Base-by-base conservation (phyloP, 2,329 filamentous ascomycete species). In the Paracoccidioides brasiliensis region DNA sequence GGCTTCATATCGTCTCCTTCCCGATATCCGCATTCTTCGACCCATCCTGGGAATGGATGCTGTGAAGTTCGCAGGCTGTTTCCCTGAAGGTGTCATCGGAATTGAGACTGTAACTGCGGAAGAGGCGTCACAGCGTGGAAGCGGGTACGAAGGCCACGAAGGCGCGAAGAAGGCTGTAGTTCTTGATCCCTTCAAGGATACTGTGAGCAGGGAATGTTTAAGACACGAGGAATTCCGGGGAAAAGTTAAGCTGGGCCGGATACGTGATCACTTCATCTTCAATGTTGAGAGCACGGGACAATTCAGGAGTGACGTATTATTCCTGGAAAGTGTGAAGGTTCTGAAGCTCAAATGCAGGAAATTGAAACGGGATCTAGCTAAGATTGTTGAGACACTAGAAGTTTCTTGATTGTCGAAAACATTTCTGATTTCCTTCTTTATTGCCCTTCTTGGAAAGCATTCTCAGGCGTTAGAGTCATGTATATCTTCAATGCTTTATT, bases 201-300 rank as follows among this genome's bases (percentile, higher is more conserved):
- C 91, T 0, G 91, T 98, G 59, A 94, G 87, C 72, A 82, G 93
- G 62, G 94, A 98, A 74, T 93, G 86, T 66, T 73, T 98, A 67
- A 83, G 93, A 52, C 91, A 98, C 69, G 79, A 84, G 32, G 93
- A 97, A 73, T 97, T 98, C 74, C 82, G 93, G 72, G 88, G 84
- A 68, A 98, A 96, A 77, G 93, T 98, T 60, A 90, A 90, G 77
- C 81, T 98, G 37, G 93, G 93, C 45, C 80, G 94, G 55, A 77
- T 90, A 64, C 79, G 90, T 61, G 93, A 98, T 70, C 94, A 98
- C 74, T 98, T 98, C 71, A 97, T 98, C 72, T 98, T 93, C 78
- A 86, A 83, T 55, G 80, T 98, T 40, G 93, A 98, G 77, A 96
- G 90, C 76, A 85, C 89, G 0, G 94, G 93, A 5, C 93, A 98